Evolutionary conservation across 257 asterid species (phyloP), one percentile per base, ranked within the genome.

Genomic region (Buddleja alternifolia): DNA sequence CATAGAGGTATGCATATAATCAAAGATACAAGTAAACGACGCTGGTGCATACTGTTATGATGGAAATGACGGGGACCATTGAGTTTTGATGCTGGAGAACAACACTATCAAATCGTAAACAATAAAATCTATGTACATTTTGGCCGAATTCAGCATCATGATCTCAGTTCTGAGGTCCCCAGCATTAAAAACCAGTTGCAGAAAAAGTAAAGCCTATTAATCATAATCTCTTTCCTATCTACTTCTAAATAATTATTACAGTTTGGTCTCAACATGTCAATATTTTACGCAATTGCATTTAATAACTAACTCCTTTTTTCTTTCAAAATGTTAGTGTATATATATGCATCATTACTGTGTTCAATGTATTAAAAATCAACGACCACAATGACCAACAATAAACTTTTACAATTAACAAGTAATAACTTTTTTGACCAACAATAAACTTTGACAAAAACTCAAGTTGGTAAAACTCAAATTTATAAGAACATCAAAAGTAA

Each of bases 261-360:
- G 37, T 10, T 54, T 25, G 6, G 12, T 25, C 0, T 11, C 10
- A 16, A 48, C 8, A n/a, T 15, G 54, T 48, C 10, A 48, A 48
- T 48, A 48, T 48, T n/a, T 48, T 9, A 48, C 54, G 54, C 5
- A 17, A 48, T 16, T 48, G 54, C n/a, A 52, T 52, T 52, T 52
- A 29, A 29, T 29, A 5, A 29, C 5, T 29, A 29, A 29, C 5
- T 29, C 34, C 34, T 29, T 2, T 29, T 29, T 29, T 29, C 5
- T 29, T 29, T 29, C 3, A 29, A 29, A 29, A 29, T 29, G 34
- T 29, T 29, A n/a, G n/a, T 29, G 34, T 29, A 29, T 29, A 29
- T 29, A 29, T n/a, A n/a, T n/a, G n/a, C n/a, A n/a, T n/a, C 34
- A 29, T 29, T 5, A 29, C 5, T 29, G 34, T 29, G 5, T 29